These are phyloP conservation scores for Chaetomium sp. DNA, from an alignment of 2,329 filamentous ascomycete genomes.

Conservation along the genomic window DNA sequence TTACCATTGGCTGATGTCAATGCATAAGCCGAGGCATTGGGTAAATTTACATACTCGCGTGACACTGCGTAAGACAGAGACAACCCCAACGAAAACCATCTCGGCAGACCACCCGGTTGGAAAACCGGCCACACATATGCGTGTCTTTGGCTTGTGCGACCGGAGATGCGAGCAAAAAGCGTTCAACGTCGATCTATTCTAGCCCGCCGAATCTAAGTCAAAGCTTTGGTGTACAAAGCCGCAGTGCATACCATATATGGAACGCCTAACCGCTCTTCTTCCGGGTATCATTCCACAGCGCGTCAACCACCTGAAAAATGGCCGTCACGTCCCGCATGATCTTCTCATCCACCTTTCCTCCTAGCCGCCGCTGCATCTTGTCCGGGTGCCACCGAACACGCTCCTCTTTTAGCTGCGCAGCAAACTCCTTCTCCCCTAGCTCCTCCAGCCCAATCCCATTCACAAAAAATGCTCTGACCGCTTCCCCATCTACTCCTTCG, in stretches of 20 bases:
- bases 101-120: too few species aligned
- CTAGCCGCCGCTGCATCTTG: slow-evolving; percentile 88
- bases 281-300: slow-evolving; percentile 63
- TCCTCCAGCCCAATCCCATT: slow-evolving; percentile 38
- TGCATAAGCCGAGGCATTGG: too few species aligned
- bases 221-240: too few species aligned
- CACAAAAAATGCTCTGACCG: slow-evolving; percentile 64
- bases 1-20: too few species aligned
- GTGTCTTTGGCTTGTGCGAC: too few species aligned
- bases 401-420: slow-evolving; percentile 65
- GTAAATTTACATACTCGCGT: too few species aligned
- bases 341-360: slow-evolving; percentile 61
- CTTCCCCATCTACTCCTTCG: slow-evolving; percentile 47
- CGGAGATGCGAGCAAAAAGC: too few species aligned
- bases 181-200: too few species aligned
- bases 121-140: too few species aligned
- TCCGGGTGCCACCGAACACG: slow-evolving; percentile 95
- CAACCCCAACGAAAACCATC: too few species aligned
- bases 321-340: slow-evolving; percentile 77
- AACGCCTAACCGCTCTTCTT: slow-evolving; percentile 10
- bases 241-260: not conserved
- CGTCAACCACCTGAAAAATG: slow-evolving; percentile 86
- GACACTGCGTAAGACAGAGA: too few species aligned
- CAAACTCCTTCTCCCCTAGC: slow-evolving; percentile 39
- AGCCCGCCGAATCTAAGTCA: too few species aligned